phyloP scores from a whole-genome alignment of 2,329 filamentous ascomycete species.

The Calonectria fujianensis region DNA sequence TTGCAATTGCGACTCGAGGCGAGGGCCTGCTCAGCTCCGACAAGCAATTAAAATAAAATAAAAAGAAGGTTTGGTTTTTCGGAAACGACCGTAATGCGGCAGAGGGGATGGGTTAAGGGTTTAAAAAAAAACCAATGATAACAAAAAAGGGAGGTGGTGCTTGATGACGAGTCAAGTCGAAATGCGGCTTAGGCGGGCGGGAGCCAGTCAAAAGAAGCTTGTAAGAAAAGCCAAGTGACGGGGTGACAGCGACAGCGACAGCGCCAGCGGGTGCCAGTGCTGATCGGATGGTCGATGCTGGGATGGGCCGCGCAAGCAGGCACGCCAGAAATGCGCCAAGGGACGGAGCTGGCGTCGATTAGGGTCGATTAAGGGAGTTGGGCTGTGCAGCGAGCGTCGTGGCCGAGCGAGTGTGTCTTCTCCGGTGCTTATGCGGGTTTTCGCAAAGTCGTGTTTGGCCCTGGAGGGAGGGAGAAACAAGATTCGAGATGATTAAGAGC shows the following conservation, averaged over 20 bases:
- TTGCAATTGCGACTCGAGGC: slow-evolving; percentile 30
- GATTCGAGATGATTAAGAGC: slow-evolving; percentile 11
- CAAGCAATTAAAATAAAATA: slow-evolving; percentile 10
- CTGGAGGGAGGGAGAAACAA: background rate
- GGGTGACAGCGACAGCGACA: slow-evolving; percentile 16
- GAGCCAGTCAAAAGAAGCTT: slow-evolving; percentile 30
- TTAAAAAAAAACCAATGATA: background rate
- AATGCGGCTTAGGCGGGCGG: slow-evolving; percentile 28
- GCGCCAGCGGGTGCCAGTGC: background rate
- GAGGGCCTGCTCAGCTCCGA: slow-evolving; percentile 27
- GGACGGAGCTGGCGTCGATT: slow-evolving; percentile 5
- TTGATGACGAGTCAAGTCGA: slow-evolving; percentile 28
- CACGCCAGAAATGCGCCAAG: background rate
- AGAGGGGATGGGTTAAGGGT: slow-evolving; percentile 1
- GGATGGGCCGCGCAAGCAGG: slow-evolving; percentile 25
- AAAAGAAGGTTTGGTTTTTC: slow-evolving; percentile 28
- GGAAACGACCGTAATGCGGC: slow-evolving; percentile 21
- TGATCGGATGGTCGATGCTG: slow-evolving; percentile 13
- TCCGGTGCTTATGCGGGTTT: background rate
- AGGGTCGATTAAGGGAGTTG: background rate
- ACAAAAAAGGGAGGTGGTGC: slow-evolving; percentile 8
- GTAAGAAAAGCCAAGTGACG: slow-evolving; percentile 19
- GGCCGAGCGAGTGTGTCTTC: background rate
- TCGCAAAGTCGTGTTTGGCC: background rate
- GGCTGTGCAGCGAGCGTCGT: background rate